phyloP scores from a whole-genome alignment of 1,284 basidiomycete species.

The Cronartium quercuum region DNA sequence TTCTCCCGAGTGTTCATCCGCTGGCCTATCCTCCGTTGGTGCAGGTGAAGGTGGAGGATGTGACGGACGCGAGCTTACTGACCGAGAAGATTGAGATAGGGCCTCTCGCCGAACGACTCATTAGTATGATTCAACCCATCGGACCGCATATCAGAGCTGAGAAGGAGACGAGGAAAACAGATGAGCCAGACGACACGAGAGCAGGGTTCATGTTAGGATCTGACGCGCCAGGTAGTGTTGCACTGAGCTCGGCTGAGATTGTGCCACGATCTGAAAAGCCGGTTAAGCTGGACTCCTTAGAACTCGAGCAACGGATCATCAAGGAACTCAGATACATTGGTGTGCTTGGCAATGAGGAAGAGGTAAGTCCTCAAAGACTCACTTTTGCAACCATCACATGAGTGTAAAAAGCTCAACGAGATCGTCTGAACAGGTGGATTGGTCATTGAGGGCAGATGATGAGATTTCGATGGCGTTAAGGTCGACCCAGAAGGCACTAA shows the following conservation, averaged over 20 bases:
- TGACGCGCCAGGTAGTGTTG: neutral
- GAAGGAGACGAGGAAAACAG: neutral
- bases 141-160: too few species aligned
- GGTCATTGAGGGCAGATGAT: constrained; percentile 73
- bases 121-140: constrained; percentile 43
- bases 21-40: too few species aligned
- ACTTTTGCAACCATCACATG: neutral
- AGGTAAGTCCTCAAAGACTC: constrained; percentile 49
- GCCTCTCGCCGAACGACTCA: constrained; percentile 63
- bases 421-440: constrained; percentile 67
- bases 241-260: neutral
- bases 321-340: constrained; percentile 55
- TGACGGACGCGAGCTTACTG: constrained; percentile 60
- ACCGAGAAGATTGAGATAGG: constrained; percentile 63
- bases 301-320: constrained; percentile 55
- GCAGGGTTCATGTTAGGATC: neutral
- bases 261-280: constrained; percentile 40
- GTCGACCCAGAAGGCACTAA: constrained; percentile 75
- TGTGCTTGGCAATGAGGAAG: constrained; percentile 53
- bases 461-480: constrained; percentile 84
- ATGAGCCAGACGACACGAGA: neutral
- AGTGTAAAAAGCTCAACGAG: neutral
- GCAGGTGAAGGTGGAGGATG: constrained; percentile 59
- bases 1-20: too few species aligned
- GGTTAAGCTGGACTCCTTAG: constrained; percentile 51